phyloP scores from a whole-genome alignment of 1,284 basidiomycete genomes.

The Ceratobasidium sp. region DNA sequence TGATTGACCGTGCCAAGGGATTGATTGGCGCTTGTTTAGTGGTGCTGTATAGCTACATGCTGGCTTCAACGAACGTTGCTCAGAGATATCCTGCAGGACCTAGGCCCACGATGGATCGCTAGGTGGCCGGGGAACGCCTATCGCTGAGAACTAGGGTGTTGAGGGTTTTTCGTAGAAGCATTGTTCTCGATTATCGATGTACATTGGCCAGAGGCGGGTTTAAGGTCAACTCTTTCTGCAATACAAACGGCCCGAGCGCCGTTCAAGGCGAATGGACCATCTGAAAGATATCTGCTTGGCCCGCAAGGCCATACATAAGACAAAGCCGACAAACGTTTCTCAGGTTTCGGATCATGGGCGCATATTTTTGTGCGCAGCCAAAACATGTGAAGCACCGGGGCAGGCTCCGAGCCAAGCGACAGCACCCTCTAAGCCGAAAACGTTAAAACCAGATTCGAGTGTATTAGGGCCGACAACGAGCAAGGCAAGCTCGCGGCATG shows the following conservation, averaged over 20 bases:
- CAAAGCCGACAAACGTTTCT: neutral
- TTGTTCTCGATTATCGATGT: slow-evolving; percentile 21
- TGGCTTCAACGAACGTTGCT: neutral
- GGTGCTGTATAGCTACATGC: slow-evolving; percentile 6
- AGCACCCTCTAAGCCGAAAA: neutral
- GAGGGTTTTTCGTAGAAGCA: neutral
- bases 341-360: neutral
- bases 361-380: neutral
- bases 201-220: neutral
- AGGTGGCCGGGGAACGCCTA: neutral
- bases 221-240: neutral
- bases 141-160: slow-evolving; percentile 9
- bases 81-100: slow-evolving; percentile 15
- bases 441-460: neutral
- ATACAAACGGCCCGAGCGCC: slow-evolving; percentile 14
- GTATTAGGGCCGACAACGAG: neutral
- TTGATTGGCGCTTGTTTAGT: slow-evolving; percentile 20
- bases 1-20: slow-evolving; percentile 1
- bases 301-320: neutral
- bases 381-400: slow-evolving; percentile 5
- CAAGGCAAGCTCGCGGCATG: neutral
- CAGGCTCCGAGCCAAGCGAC: slow-evolving; percentile 13
- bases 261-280: neutral
- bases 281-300: neutral
- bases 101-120: neutral